These are phyloP conservation scores for Chlorella sp. DNA, from an alignment of 139 green algal genomes.

Conservation along the genomic window DNA sequence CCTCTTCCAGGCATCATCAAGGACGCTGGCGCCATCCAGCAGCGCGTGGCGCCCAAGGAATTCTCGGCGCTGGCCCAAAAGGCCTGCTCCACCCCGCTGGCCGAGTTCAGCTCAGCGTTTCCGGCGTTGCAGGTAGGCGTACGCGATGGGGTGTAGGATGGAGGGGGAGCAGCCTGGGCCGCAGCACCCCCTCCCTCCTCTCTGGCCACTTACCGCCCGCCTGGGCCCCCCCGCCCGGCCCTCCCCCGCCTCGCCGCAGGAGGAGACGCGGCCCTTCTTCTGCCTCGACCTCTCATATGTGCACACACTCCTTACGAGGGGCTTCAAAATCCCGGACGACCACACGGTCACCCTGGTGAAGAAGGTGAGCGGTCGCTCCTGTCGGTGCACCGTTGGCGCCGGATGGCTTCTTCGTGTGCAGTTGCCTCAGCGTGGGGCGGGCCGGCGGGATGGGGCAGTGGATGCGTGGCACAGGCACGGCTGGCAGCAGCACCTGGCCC, in stretches of 20 bases:
- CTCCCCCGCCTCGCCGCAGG: conserved; percentile 6
- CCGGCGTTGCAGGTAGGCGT: no score
- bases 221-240: neutral
- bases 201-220: neutral
- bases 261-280: conserved; percentile 77
- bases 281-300: conserved; percentile 94
- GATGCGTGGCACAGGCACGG: no score
- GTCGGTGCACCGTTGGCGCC: neutral
- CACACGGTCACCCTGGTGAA: conserved; percentile 18
- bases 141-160: no score
- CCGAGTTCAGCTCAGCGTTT: conserved; percentile 18
- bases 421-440: no score
- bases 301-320: conserved; percentile 83
- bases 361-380: neutral
- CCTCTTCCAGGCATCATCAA: conserved; percentile 37
- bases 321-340: conserved; percentile 70
- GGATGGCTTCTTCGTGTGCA: no score
- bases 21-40: conserved; percentile 38
- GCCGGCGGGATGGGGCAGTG: no score
- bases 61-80: conserved; percentile 53
- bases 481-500: no score
- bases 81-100: conserved; percentile 41
- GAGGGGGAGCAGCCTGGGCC: neutral
- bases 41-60: conserved; percentile 36
- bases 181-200: neutral